Evolutionary conservation across 805 yeast species (phyloP).

Genomic region (Starmerella apicola): DNA sequence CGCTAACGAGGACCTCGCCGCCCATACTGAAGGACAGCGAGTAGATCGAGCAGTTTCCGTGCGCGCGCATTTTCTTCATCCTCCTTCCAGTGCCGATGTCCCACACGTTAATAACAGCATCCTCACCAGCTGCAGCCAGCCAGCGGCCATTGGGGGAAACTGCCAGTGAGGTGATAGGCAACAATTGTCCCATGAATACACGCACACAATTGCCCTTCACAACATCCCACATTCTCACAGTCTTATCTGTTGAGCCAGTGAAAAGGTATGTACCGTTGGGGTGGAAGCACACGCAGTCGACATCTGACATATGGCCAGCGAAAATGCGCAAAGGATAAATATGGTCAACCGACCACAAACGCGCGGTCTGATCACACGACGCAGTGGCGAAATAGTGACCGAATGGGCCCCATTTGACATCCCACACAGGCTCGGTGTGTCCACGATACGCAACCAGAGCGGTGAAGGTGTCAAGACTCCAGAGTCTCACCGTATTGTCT

Average conservation of each 20-base stretch:
- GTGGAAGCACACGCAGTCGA: conserved; percentile 87
- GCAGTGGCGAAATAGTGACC: conserved; percentile 99
- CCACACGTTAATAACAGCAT: conserved; percentile 78
- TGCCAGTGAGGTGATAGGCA: conserved; percentile 73
- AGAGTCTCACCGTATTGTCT: conserved; percentile 80
- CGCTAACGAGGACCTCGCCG: conserved; percentile 79
- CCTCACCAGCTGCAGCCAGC: conserved; percentile 93
- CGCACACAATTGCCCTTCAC: conserved; percentile 79
- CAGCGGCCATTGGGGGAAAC: conserved; percentile 96
- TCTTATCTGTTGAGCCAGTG: conserved; percentile 91
- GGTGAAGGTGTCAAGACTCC: conserved; percentile 88
- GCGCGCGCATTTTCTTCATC: conserved; percentile 87
- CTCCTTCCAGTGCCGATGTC: conserved; percentile 86
- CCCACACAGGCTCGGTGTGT: conserved; percentile 96
- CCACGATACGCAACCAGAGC: conserved; percentile 91
- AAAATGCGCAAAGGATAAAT: conserved; percentile 89
- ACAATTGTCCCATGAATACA: conserved; percentile 82
- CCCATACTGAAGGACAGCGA: conserved; percentile 76
- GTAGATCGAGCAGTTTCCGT: conserved; percentile 75
- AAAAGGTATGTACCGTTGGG: conserved; percentile 91
- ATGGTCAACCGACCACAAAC: conserved; percentile 97
- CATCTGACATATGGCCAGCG: conserved; percentile 96
- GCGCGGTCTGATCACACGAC: conserved; percentile 93
- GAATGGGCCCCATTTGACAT: conserved; percentile 81
- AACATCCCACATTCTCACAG: conserved; percentile 97